Percentiles rank a stretch among this genome's conserved stretches.
Evolutionary conservation across 2,329 filamentous ascomycete species (phyloP).

Genomic region (Fusarium sp.): DNA sequence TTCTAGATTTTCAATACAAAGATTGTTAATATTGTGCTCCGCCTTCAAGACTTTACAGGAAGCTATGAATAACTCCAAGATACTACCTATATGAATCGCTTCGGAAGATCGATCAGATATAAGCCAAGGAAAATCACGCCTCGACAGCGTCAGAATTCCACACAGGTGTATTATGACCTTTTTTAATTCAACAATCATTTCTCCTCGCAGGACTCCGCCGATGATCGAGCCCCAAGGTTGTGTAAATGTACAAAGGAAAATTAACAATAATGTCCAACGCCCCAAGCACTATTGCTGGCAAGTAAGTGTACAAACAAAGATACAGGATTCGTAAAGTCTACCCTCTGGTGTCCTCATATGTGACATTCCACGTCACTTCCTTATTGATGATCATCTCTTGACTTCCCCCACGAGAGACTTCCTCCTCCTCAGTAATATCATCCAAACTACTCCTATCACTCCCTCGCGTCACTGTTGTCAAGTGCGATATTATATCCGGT

Average conservation of each 20-base stretch:
- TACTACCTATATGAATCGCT: too few species aligned
- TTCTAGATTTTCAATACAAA: too few species aligned
- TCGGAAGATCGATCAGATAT: too few species aligned
- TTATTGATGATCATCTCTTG: conserved; percentile 40
- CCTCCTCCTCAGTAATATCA: conserved; percentile 21
- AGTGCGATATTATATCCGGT: conserved; percentile 18
- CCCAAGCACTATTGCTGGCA: not conserved
- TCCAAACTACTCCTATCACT: conserved; percentile 7
- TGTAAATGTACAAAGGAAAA: not conserved
- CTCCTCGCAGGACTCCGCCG: too few species aligned
- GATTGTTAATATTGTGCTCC: too few species aligned
- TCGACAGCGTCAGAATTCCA: too few species aligned
- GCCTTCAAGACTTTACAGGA: too few species aligned
- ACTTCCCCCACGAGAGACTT: conserved; percentile 29
- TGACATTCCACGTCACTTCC: conserved; percentile 31
- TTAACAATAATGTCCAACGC: rapidly evolving
- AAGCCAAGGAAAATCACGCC: too few species aligned
- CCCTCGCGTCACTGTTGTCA: not conserved
- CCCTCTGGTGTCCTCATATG: conserved; percentile 6
- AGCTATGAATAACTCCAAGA: too few species aligned
- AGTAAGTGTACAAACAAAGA: rapidly evolving
- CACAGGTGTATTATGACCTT: too few species aligned
- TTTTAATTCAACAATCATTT: too few species aligned
- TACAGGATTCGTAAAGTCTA: rapidly evolving
- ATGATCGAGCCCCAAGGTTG: too few species aligned